phyloP scores from a whole-genome alignment of 495 filamentous ascomycete genomes.

The Aspergillus egyptiacus region DNA sequence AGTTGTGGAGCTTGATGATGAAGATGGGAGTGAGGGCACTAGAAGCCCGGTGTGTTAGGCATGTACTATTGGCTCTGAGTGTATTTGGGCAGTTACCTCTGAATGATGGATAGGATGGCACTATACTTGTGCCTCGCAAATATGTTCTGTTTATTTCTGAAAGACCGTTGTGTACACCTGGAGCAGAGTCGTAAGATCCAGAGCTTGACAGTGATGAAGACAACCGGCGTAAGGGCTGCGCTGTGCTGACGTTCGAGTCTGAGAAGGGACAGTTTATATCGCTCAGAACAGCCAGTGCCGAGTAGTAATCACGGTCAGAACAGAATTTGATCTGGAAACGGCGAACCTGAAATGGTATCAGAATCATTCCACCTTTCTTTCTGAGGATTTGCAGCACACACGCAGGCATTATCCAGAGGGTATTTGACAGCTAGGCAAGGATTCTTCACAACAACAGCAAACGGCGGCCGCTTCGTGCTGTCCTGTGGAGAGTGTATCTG shows the following conservation, averaged over 20 bases:
- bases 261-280: conserved; percentile 37
- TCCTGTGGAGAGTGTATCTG: conserved; percentile 10
- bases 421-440: conserved; percentile 43
- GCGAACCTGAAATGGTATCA: conserved; percentile 21
- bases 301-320: conserved; percentile 33
- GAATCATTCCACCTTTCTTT: not conserved
- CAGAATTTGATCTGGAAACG: conserved; percentile 43
- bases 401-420: conserved; percentile 18
- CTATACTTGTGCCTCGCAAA: not conserved
- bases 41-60: not conserved
- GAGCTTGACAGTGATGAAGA: conserved; percentile 31
- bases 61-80: not conserved
- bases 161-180: not conserved
- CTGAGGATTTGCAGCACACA: conserved; percentile 4
- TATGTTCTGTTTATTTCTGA: not conserved
- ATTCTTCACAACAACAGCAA: conserved; percentile 39
- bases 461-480: conserved; percentile 18
- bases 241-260: conserved; percentile 25
- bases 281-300: conserved; percentile 32
- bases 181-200: conserved; percentile 1
- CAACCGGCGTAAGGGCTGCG: conserved; percentile 15
- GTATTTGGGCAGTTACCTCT: not conserved
- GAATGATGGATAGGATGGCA: not conserved
- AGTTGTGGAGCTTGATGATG: conserved; percentile 8
- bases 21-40: conserved; percentile 5